Evolutionary conservation across 163 green algal genomes (phyloP).

Genomic region (Botryococcus braunii): DNA sequence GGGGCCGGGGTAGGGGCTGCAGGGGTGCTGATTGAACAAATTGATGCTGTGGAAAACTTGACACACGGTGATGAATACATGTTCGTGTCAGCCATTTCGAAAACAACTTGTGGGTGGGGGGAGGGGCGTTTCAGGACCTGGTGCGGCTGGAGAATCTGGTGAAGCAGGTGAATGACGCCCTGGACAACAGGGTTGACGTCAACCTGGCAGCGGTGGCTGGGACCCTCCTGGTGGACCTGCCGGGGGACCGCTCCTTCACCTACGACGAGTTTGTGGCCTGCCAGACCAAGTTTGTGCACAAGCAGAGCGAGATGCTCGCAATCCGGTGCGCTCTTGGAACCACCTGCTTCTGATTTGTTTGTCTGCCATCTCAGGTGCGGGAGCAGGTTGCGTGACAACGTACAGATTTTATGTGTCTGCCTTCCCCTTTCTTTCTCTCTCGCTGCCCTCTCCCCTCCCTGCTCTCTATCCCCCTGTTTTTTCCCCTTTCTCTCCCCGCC

Average conservation of each 20-base stretch:
- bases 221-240: conserved; percentile 71
- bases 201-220: conserved; percentile 63
- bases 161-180: conserved; percentile 71
- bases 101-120: no score
- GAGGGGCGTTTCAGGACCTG: conserved; percentile 46
- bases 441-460: no score
- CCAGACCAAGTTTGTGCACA: conserved; percentile 60
- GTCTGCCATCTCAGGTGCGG: not conserved
- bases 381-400: not conserved
- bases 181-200: conserved; percentile 73
- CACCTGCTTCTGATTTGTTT: no score
- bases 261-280: conserved; percentile 78
- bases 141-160: conserved; percentile 75
- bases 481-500: no score
- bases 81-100: no score
- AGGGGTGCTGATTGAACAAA: not conserved
- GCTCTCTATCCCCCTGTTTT: no score
- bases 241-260: conserved; percentile 68
- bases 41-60: not conserved
- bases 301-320: conserved; percentile 47
- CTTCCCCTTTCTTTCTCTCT: no score
- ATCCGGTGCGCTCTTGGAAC: conserved; percentile 32
- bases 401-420: not conserved
- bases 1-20: not conserved
- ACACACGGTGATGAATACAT: not conserved